Evolutionary conservation across 805 yeast species (phyloP).

Genomic region (Sugiyamaella lignohabitans): DNA sequence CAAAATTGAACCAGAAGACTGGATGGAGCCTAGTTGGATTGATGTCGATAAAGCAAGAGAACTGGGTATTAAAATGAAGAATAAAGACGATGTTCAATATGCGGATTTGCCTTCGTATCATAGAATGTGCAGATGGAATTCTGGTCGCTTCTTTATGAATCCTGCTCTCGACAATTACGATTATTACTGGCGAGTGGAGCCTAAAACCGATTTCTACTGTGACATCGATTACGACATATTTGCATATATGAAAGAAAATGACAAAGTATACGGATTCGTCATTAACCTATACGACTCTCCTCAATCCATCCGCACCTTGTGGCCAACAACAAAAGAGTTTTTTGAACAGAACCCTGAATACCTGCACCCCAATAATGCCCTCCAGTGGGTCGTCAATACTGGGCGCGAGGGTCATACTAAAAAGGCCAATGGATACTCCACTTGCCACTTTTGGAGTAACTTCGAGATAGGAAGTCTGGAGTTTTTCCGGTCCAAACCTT

Average conservation of each 20-base stretch:
- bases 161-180: conserved; percentile 54
- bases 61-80: conserved; percentile 40
- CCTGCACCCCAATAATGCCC: conserved; percentile 49
- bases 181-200: conserved; percentile 82
- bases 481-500: conserved; percentile 64
- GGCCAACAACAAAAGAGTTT: conserved; percentile 65
- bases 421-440: conserved; percentile 37
- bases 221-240: conserved; percentile 48
- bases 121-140: conserved; percentile 79
- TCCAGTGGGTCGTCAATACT: conserved; percentile 46
- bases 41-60: conserved; percentile 40
- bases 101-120: conserved; percentile 61
- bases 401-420: conserved; percentile 44
- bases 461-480: conserved; percentile 84
- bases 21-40: conserved; percentile 58
- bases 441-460: conserved; percentile 88
- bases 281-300: conserved; percentile 66
- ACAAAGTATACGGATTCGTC: conserved; percentile 69
- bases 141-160: conserved; percentile 58
- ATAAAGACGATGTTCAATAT: conserved; percentile 46
- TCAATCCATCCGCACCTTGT: conserved; percentile 51
- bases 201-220: conserved; percentile 60
- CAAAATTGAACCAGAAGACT: conserved; percentile 35
- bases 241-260: conserved; percentile 42
- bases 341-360: conserved; percentile 50